Conservation (phyloP, 257 asterid genomes). For the Scutellaria barbata region DNA sequence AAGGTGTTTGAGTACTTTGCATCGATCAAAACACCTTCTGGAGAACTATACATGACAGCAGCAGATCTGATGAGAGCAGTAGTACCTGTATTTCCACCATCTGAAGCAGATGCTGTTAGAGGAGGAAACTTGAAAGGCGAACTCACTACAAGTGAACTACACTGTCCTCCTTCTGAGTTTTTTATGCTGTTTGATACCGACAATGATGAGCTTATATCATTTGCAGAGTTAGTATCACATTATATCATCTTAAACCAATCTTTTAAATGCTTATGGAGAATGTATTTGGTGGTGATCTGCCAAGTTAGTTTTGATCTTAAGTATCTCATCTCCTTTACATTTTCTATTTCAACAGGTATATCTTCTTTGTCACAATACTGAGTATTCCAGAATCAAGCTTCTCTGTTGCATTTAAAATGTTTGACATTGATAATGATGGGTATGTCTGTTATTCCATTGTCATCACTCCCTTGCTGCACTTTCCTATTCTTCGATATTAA, state of each 20-base stretch:
- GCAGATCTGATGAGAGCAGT: conserved; percentile 89
- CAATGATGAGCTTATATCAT: conserved; percentile 86
- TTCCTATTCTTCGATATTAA: not conserved
- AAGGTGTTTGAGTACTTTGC: conserved; percentile 97
- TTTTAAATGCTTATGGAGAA: not conserved
- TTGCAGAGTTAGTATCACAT: conserved; percentile 70
- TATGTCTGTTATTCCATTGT: conserved; percentile 33
- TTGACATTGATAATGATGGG: conserved; percentile 84
- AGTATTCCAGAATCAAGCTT: conserved; percentile 93
- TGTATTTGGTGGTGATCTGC: not conserved
- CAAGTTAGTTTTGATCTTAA: not conserved
- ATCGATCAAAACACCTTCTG: conserved; percentile 53
- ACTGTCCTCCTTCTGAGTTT: conserved; percentile 74
- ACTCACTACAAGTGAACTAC: conserved; percentile 46
- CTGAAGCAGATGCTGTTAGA: conserved; percentile 70
- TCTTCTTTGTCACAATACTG: conserved; percentile 82
- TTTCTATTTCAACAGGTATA: conserved; percentile 56
- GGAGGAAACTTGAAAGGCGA: conserved; percentile 84
- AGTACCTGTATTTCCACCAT: conserved; percentile 90
- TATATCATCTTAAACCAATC: not conserved
- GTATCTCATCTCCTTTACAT: not conserved
- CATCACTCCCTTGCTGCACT: not conserved
- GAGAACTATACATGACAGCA: conserved; percentile 83
- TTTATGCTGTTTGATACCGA: conserved; percentile 89
- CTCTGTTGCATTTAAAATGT: conserved; percentile 81